Evolutionary conservation across 441 rosid genomes (phyloP), one percentile per base, ranked within the genome.

Genomic region (Kokia cookei): DNA sequence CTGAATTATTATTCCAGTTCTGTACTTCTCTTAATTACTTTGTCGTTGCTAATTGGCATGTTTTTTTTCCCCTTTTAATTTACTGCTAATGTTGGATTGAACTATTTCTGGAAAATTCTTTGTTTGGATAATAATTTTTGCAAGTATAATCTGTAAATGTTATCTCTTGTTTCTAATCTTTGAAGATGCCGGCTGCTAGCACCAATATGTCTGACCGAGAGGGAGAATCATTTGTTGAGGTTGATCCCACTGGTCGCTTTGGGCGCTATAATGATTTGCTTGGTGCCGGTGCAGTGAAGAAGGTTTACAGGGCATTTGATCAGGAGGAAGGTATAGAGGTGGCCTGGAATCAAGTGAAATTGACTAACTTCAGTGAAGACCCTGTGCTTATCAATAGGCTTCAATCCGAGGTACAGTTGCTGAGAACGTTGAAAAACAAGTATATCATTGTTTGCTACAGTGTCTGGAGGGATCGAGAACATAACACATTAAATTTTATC

Each of bases 291-390:
- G 88, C 92, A 0, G 89, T 88, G 76, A 90, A 90, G 84, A 90
- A 84, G 81, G 94, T 90, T 61, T 72, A 60, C 42, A 81, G 95
- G 73, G 94, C 87, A 27, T 90, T 90, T 72, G 93, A 90, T 75
- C 91, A 87, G 77, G 90, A 87, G 81, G 90, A 88, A 85, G 93
- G 91, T 5, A 84, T 84, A 57, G 93, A 88, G 81, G 93, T 88
- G 76, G 95, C 93, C 2, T 90, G 95, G 95, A 90, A 90, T 76
- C 93, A 87, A 78, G 95, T 88, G 47, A 82, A 83, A 53, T 71
- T 90, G 79, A 74, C 85, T 50, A 82, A 82, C 45, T 86, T 86
- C 69, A 73, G 75, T n/a, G 86, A 84, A 19, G 90, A 88, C 68
- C 88, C 87, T 0, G 78, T 78, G 45, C 71, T 90, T 65, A 83